phyloP scores from a whole-genome alignment of 2,329 filamentous ascomycete species.

The Scedosporium minutisporum region DNA sequence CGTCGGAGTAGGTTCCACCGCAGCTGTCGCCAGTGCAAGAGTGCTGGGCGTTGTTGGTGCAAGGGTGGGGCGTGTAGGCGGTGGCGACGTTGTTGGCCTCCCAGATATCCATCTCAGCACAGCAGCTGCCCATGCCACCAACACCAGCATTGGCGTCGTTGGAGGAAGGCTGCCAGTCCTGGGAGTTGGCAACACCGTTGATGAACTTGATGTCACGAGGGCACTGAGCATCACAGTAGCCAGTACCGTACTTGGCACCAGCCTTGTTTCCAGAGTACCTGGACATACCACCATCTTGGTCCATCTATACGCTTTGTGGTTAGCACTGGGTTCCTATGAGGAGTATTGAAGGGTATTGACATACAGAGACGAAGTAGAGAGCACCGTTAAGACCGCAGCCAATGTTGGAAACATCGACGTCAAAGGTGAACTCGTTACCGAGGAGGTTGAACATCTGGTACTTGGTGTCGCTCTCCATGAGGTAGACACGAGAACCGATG shows the following conservation, averaged over 20 bases:
- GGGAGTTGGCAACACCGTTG: conserved; percentile 43
- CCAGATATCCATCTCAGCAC: conserved; percentile 53
- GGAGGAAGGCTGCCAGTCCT: conserved; percentile 39
- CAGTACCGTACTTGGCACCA: conserved; percentile 51
- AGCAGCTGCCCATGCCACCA: conserved; percentile 46
- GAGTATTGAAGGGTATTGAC: neutral
- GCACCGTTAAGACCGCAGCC: conserved; percentile 65
- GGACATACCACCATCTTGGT: conserved; percentile 42
- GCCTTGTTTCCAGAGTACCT: conserved; percentile 41
- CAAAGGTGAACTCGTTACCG: conserved; percentile 62
- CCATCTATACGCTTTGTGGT: conserved; percentile 29
- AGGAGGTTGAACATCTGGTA: conserved; percentile 58
- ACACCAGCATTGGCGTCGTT: conserved; percentile 45
- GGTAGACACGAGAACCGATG: conserved; percentile 43
- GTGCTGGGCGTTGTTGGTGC: conserved; percentile 37
- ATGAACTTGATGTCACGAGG: conserved; percentile 49
- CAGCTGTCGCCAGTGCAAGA: conserved; percentile 41
- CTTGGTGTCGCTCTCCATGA: conserved; percentile 50
- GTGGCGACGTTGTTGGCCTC: conserved; percentile 58
- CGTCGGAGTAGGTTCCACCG: conserved; percentile 40
- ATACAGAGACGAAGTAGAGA: conserved; percentile 48
- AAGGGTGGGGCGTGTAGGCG: conserved; percentile 58
- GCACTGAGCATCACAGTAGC: conserved; percentile 43
- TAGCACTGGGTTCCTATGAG: neutral
- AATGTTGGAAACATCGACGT: conserved; percentile 59